Base-by-base conservation (phyloP, 2,329 filamentous ascomycete genomes). In the Colletotrichum australisinense region DNA sequence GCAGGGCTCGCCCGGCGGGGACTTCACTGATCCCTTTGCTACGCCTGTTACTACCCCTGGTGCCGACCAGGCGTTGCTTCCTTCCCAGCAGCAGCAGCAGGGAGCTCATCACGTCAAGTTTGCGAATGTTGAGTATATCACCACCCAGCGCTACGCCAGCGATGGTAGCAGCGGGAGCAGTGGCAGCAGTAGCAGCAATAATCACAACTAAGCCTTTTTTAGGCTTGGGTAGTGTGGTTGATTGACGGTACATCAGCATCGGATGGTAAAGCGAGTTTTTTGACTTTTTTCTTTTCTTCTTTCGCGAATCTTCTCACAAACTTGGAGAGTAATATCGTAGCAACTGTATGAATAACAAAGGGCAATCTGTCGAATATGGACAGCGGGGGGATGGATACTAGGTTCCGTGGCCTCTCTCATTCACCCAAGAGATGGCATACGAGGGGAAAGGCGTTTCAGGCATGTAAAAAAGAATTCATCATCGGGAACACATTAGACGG, bases 11-110 rank as follows among this genome's bases (percentile, higher is more conserved):
- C 56, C 67, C 22, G 66, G 59, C 19, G 55, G 60, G 8, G 62
- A 66, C 0, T 53, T 59, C 19, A 24, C 30, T 46, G 71, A 73
- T 26, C 71, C 71, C 12, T 73, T 73, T 8, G 71, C 71, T 22
- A 70, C 62, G 7, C 56, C 67, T 12, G 56, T 60, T 16, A 63
- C 49, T 12, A 30, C 46, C 16, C 49, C 67, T 1, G 32, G 67
- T 14, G 49, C 46, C 28, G 71, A 73, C 5, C 60, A 57, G 4
- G 46, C 55, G 19, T 28, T 66, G 8, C 26, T 53, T 35, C 35
- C 55, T 9, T 71, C 71, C n/a, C 67, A 66, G 8, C 42, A 42
- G 38, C 38, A 46, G 19, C 42, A 49, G 42, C 55, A 65, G 28
- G 60, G n/a, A 32, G 9, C 4, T 35, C 32, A 35, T 46, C 71